phyloP scores from a whole-genome alignment of 2,329 filamentous ascomycete genomes.

The Cladosporium sp. region DNA sequence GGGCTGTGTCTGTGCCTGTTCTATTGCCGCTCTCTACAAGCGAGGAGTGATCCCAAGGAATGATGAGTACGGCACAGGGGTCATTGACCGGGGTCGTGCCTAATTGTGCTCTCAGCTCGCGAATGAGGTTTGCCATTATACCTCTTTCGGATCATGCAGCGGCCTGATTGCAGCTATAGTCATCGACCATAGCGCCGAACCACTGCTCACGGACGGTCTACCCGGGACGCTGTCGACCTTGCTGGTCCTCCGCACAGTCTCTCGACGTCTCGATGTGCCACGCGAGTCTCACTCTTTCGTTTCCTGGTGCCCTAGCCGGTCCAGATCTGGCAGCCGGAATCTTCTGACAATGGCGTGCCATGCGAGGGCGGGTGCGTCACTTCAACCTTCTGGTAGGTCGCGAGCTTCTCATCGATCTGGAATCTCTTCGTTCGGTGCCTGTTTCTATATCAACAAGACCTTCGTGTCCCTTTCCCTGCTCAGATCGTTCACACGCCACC shows the following conservation, averaged over 20 bases:
- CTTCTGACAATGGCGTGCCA: slow-evolving; percentile 20
- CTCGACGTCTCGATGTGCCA: slow-evolving; percentile 9
- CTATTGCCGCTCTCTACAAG: not conserved
- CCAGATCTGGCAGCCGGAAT: slow-evolving; percentile 14
- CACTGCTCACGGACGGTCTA: slow-evolving; percentile 9
- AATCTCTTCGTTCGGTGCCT: not conserved
- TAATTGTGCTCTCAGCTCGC: slow-evolving; percentile 15
- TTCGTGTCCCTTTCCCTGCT: slow-evolving; percentile 8
- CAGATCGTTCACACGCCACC: slow-evolving; percentile 15
- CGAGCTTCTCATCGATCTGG: slow-evolving; percentile 13
- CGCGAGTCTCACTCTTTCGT: slow-evolving; percentile 11
- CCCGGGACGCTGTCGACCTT: slow-evolving; percentile 1
- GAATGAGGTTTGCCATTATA: slow-evolving; percentile 3
- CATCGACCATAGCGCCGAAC: not conserved
- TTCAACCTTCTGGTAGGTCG: slow-evolving; percentile 12
- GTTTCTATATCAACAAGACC: slow-evolving; percentile 16
- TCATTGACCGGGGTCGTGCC: slow-evolving; percentile 12
- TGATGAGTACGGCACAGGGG: slow-evolving; percentile 12
- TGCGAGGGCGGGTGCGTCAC: slow-evolving; percentile 11
- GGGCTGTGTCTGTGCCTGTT: slow-evolving; percentile 8
- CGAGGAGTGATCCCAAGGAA: not conserved
- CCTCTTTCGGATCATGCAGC: slow-evolving; percentile 5
- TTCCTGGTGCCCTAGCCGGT: slow-evolving; percentile 14
- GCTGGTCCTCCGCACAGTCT: slow-evolving; percentile 13
- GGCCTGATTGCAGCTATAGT: slow-evolving; percentile 19